These are phyloP conservation scores for Alloteropsis angusta DNA, from an alignment of 202 grass and related monocot species.

Conservation along the genomic window DNA sequence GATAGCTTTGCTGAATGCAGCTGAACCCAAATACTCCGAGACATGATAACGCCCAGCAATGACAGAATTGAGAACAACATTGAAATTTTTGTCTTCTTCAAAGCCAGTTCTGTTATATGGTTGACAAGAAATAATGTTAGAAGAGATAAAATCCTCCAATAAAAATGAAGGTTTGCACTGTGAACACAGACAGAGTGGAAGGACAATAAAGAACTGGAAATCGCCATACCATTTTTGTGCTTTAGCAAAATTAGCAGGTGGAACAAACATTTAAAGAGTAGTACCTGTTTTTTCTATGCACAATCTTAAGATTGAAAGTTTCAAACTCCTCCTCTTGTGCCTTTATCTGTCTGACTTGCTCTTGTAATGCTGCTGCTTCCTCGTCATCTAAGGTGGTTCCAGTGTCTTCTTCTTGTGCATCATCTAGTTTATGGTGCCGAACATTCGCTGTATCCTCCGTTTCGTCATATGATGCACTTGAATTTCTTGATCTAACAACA, in stretches of 20 bases:
- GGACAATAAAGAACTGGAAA: not conserved
- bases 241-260: conserved; percentile 7
- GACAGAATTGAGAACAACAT: conserved; percentile 93
- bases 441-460: conserved; percentile 47
- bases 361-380: conserved; percentile 89
- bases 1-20: conserved; percentile 99
- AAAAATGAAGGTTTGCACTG: conserved; percentile 12
- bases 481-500: conserved; percentile 70
- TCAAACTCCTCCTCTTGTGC: conserved; percentile 96
- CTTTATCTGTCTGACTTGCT: conserved; percentile 97
- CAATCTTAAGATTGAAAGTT: conserved; percentile 95
- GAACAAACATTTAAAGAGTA: conserved; percentile 4
- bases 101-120: conserved; percentile 85
- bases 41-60: conserved; percentile 98
- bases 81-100: conserved; percentile 99
- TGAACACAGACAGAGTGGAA: conserved; percentile 4
- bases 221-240: not conserved
- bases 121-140: conserved; percentile 28
- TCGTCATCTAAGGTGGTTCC: conserved; percentile 81
- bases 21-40: conserved; percentile 93
- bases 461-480: conserved; percentile 71
- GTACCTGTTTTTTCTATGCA: conserved; percentile 97
- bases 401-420: conserved; percentile 67
- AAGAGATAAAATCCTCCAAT: conserved; percentile 17
- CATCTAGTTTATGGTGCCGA: conserved; percentile 54